Conservation (phyloP, 1,284 basidiomycete genomes). For the Tetrapyrgos nigripes region DNA sequence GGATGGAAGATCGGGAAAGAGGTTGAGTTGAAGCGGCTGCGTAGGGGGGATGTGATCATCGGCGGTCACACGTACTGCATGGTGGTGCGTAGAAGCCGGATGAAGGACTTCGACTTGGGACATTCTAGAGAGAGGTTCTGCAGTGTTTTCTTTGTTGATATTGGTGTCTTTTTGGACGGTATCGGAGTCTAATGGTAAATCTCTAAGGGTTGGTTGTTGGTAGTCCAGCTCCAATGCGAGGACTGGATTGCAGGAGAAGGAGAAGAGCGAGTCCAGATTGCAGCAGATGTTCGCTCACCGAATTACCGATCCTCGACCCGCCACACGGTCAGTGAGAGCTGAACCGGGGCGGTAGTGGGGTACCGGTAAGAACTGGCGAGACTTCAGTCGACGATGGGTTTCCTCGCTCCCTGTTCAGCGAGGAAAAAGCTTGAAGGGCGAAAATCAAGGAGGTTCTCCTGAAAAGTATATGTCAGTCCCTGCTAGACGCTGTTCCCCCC, state of each 20-base stretch:
- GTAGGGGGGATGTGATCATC: conserved; percentile 29
- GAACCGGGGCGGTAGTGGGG: conserved; percentile 63
- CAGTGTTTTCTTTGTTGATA: not conserved
- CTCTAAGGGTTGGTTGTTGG: conserved; percentile 20
- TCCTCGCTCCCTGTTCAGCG: conserved; percentile 75
- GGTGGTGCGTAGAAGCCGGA: conserved; percentile 38
- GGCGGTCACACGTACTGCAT: conserved; percentile 35
- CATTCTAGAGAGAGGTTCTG: conserved; percentile 46
- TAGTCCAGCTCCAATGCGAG: not conserved
- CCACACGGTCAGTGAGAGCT: conserved; percentile 54
- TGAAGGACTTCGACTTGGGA: conserved; percentile 62
- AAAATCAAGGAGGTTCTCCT: conserved; percentile 82
- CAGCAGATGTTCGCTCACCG: conserved; percentile 32
- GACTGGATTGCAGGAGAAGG: conserved; percentile 17
- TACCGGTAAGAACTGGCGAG: conserved; percentile 60
- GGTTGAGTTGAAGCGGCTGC: conserved; percentile 43
- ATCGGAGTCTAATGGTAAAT: conserved; percentile 15
- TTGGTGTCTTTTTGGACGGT: conserved; percentile 24
- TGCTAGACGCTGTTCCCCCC: conserved; percentile 12
- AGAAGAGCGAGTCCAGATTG: not conserved
- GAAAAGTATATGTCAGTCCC: conserved; percentile 24
- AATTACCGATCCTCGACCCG: conserved; percentile 76
- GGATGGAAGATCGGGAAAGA: conserved; percentile 71
- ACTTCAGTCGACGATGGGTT: conserved; percentile 61
- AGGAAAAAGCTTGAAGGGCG: conserved; percentile 63